Percentiles rank a stretch among this genome's conserved stretches.
Conservation (phyloP, 2,329 filamentous ascomycete genomes). For the Aspergillus sp. region DNA sequence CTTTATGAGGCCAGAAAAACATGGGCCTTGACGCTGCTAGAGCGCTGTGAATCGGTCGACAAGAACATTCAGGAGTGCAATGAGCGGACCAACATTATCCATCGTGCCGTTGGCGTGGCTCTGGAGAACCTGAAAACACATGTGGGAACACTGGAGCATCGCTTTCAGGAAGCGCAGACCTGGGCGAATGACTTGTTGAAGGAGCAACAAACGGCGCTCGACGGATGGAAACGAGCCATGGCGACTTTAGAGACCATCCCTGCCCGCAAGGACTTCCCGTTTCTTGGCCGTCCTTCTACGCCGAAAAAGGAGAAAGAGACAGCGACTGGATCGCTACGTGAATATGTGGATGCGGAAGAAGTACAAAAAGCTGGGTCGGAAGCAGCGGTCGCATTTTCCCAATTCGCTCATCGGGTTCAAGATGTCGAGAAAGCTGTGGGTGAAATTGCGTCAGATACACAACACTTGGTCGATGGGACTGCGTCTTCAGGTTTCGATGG, state of each 20-base stretch:
- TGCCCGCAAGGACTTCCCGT: slow-evolving; percentile 44
- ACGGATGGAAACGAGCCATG: slow-evolving; percentile 43
- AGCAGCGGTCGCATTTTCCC: slow-evolving; percentile 57
- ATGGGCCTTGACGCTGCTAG: slow-evolving; percentile 73
- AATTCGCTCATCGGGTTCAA: slow-evolving; percentile 60
- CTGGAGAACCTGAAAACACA: slow-evolving; percentile 67
- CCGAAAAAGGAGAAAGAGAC: slow-evolving; percentile 45
- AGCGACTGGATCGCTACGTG: slow-evolving; percentile 62
- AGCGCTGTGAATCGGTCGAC: slow-evolving; percentile 67
- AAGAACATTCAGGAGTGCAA: slow-evolving; percentile 57
- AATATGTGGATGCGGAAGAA: slow-evolving; percentile 73
- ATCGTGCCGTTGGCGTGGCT: slow-evolving; percentile 78
- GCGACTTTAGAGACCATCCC: slow-evolving; percentile 41
- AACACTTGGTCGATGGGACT: slow-evolving; percentile 37
- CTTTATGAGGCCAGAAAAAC: slow-evolving; percentile 76
- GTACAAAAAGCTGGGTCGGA: slow-evolving; percentile 70
- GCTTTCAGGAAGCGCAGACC: slow-evolving; percentile 46
- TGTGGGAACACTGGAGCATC: slow-evolving; percentile 44
- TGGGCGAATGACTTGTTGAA: slow-evolving; percentile 47
- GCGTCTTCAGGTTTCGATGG: slow-evolving; percentile 61
- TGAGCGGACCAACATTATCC: slow-evolving; percentile 53
- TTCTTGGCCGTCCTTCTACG: slow-evolving; percentile 40
- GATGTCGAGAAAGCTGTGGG: slow-evolving; percentile 62
- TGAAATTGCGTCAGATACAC: slow-evolving; percentile 59
- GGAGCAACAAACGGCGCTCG: slow-evolving; percentile 45